These are phyloP conservation scores for Eucalyptus caleyi DNA, from an alignment of 345 rosid genomes.

Conservation along the genomic window DNA sequence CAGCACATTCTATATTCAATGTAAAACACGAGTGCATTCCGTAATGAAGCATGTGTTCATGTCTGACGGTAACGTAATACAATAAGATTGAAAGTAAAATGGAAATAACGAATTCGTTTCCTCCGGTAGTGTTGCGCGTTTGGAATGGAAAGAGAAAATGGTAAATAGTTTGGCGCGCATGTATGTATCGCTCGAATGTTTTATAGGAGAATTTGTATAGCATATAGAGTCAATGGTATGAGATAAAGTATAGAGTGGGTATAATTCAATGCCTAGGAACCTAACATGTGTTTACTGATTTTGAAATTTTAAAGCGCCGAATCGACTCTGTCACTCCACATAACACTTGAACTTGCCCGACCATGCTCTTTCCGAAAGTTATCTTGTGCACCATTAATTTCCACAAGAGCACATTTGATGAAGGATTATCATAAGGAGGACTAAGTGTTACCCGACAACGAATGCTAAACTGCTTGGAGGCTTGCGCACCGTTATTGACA, in stretches of 20 bases:
- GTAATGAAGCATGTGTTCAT: neutral
- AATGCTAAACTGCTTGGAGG: neutral
- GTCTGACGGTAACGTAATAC: neutral
- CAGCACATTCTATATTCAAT: neutral
- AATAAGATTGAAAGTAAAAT: neutral
- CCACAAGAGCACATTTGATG: neutral
- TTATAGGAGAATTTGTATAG: neutral
- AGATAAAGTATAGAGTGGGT: neutral
- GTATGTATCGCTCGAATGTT: neutral
- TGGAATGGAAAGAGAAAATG: neutral
- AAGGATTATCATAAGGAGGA: neutral
- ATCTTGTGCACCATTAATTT: neutral
- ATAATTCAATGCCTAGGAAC: neutral
- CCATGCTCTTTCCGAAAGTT: neutral
- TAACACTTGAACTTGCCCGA: fast-evolving
- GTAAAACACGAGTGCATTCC: neutral
- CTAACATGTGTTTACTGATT: neutral
- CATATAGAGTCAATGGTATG: neutral
- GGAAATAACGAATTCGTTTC: neutral
- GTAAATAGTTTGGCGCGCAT: fast-evolving
- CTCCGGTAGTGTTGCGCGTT: neutral
- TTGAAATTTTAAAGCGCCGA: neutral
- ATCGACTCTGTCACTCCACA: fast-evolving
- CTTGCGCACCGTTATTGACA: neutral
- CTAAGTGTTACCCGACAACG: neutral